Percentiles rank a stretch among this genome's conserved stretches.
Evolutionary conservation across 768 basidiomycete species (phyloP).

Genomic region (Tephrocybe sp.): DNA sequence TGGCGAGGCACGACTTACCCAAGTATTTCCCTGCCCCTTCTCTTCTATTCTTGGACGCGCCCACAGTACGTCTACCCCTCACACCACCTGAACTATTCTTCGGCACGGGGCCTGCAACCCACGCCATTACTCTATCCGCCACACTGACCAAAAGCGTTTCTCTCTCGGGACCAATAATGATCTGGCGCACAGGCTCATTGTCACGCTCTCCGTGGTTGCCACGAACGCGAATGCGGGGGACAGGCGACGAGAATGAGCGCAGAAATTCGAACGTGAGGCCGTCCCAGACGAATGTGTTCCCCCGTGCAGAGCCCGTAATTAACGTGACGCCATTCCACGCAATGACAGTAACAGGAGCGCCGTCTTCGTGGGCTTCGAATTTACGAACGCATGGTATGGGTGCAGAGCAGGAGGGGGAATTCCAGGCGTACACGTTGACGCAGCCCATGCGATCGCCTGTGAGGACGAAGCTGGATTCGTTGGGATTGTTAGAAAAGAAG

Average conservation of each 20-base stretch:
- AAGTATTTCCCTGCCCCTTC: conserved; percentile 38
- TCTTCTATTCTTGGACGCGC: conserved; percentile 29
- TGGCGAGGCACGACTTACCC: conserved; percentile 31
- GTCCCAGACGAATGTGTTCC: conserved; percentile 62
- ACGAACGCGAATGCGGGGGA: conserved; percentile 27
- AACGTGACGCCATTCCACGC: conserved; percentile 59
- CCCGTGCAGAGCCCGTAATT: conserved; percentile 62
- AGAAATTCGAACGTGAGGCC: conserved; percentile 58
- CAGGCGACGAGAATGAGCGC: conserved; percentile 50
- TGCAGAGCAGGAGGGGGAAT: conserved; percentile 7
- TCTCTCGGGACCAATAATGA: conserved; percentile 50
- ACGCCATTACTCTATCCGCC: conserved; percentile 62
- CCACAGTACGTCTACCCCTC: conserved; percentile 26
- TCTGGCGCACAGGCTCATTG: conserved; percentile 48
- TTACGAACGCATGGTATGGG: conserved; percentile 35
- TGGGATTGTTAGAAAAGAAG: conserved; percentile 33
- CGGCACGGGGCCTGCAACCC: conserved; percentile 54
- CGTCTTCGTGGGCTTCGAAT: conserved; percentile 66
- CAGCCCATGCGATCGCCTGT: conserved; percentile 65
- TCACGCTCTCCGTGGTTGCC: conserved; percentile 23
- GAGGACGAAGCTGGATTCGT: conserved; percentile 49
- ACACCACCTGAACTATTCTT: conserved; percentile 30
- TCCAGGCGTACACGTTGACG: conserved; percentile 60
- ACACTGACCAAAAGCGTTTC: conserved; percentile 58
- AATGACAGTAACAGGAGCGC: conserved; percentile 56